Evolutionary conservation across 1,139 yeast species (phyloP), one percentile per base, ranked within the genome.

Genomic region (Blastobotrys indianensis): DNA sequence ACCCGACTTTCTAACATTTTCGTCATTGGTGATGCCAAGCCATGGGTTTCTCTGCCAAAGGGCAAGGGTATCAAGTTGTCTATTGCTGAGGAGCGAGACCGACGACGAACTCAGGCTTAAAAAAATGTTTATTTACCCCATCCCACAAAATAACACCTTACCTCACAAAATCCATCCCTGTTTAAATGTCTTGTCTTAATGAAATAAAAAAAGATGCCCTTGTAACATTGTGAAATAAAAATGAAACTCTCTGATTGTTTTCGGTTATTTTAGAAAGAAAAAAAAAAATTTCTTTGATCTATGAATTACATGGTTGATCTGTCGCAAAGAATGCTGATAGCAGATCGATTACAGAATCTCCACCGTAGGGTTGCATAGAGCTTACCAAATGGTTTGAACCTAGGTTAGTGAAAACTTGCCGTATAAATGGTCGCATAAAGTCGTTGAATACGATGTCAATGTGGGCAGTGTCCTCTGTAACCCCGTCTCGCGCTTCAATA

Each of bases 11-110:
- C 83, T 65, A 92, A 92, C 84, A 96, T 92, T 66, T 92, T 92
- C 76, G 85, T 90, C 69, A 84, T 92, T 70, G 97, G 97, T 78
- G 97, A 90, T 78, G 85, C 90, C 75, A 90, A 88, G 79, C 96
- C 97, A 69, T 80, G 82, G 81, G 82, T 92, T 72, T 87, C 97
- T 57, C 81, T 92, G 75, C 98, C 98, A 81, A 92, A 88, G 90
- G 97, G 97, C 80, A 92, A 92, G 84, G 98, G 98, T 85, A 85
- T 92, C 75, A 92, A 90, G 81, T 84, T 92, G 72, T 75, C 95
- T 67, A 88, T 90, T 73, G 79, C 97, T 69, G 98, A 92, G 79
- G 98, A 92, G 83, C 90, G 98, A 80, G 98, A 92, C 90, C 85
- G 95, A 83, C 73, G 75, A 53, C 70, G 73, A 50, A 69, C 70